Evolutionary conservation across 108 stramenopile genomes (phyloP), one percentile per base, ranked within the genome.

Genomic region (Nitzschia sp.): DNA sequence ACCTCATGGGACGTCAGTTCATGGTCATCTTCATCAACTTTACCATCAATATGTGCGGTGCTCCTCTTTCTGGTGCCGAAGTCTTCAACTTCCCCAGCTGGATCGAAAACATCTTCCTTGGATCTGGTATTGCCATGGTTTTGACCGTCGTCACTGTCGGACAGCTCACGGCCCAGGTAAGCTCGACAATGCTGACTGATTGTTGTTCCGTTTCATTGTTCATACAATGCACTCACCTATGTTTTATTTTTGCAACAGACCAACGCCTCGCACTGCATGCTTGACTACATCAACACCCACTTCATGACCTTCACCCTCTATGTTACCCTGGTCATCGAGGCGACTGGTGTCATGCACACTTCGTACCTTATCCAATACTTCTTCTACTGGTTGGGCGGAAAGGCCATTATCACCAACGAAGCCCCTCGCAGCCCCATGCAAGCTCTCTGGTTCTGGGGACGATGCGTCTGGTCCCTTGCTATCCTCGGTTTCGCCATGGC

Each of bases 1-100:
- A 87, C 80, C 71, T 94, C 8, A 74, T 94, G 79, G 90, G 93
- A 48, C 86, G 93, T 84, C 92, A 94, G 73, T 91, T 94, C 81
- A 86, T 94, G 85, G 92, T 94, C 46, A 70, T 90, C 53, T 54
- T 89, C 59, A 72, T 87, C 28, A 85, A 89, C 63, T 94, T 94
- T 60, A 70, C 80, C 48, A 77, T 91, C 74, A 85, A 80, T 78
- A 49, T 78, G 26, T 86, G 72, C 68, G 84, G 89, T 26, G 74
- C 78, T 33, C 88, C 90, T 48, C 49, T 88, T 26, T 59, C 56
- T 24, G 86, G 66, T 32, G 78, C 83, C 45, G 85, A 81, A 21
- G 78, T 90, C 30, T 72, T 77, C 26, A 85, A 83, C 5, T 59
- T 92, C 45, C 88, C 91, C 29, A 56, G 70, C 19, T 63, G 72